Evolutionary conservation across 2,329 filamentous ascomycete genomes (phyloP), one percentile per base, ranked within the genome.

Genomic region (Chaetomiaceae sp.): DNA sequence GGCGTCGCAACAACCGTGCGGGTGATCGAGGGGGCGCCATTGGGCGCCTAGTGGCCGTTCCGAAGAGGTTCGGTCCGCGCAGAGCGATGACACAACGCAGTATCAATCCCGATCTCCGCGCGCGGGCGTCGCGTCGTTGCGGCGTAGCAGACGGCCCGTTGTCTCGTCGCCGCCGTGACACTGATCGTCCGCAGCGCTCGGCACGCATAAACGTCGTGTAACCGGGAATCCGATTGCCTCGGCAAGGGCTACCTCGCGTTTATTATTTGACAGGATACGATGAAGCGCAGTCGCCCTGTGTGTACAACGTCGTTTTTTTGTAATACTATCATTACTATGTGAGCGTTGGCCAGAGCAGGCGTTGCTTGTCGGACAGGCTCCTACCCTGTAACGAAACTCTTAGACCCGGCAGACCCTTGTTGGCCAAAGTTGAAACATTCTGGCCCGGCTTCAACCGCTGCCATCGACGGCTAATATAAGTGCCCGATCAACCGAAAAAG

Each of bases 201-300:
- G 37, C 8, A 48, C 36, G 51, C 45, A 50, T 56, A 37, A 33
- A 48, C 46, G 50, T 33, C 20, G 54, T 57, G 54, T 53, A 53
- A 55, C 52, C 29, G 38, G 42, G 38, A n/a, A 9, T 21, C 11
- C 38, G 29, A 46, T 46, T 36, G 11, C 32, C 33, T n/a, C n/a
- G n/a, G 18, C 16, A 7, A 23, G 14, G 6, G 47, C 51, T 49
- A 37, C 52, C 43, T 41, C 27, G 30, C 43, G 42, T 51, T 50
- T 36, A 59, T 57, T 59, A 59, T 57, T 59, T 53, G 57, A 49
- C 55, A 54, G 38, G 33, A 59, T 59, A 59, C 54, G 57, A 54
- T 47, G 18, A 29, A 25, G 40, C 38, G 30, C 20, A 23, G 25
- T 32, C 45, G 47, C 34, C 34, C 14, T n/a, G n/a, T n/a, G 32